Conservation (phyloP, 2,329 filamentous ascomycete species). For the Colletotrichum sp. region DNA sequence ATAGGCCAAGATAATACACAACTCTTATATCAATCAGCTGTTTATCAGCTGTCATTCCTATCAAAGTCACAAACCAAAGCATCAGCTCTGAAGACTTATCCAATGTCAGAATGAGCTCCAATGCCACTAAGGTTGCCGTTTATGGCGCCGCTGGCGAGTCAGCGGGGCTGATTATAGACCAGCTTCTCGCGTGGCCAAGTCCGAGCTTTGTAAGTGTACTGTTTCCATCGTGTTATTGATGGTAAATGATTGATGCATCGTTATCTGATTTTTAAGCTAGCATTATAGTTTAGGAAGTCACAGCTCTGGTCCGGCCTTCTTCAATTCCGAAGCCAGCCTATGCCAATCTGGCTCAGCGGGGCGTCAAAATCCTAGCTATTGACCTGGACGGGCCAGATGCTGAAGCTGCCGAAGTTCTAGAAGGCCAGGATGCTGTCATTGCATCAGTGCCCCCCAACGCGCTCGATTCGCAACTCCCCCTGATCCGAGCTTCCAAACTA, state of each 20-base stretch:
- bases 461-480: background rate
- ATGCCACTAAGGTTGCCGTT: background rate
- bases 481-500: background rate
- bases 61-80: background rate
- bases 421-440: background rate
- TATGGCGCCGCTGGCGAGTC: background rate
- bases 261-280: accelerated
- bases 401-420: background rate
- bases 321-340: background rate
- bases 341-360: background rate
- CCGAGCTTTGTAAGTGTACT: background rate
- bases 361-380: background rate
- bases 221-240: accelerated
- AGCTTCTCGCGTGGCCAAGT: background rate
- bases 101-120: no score
- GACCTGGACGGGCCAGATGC: background rate
- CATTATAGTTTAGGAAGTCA: accelerated
- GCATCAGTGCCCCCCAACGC: background rate
- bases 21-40: background rate
- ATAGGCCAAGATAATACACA: background rate
- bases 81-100: background rate
- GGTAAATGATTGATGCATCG: background rate
- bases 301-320: background rate
- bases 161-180: background rate
- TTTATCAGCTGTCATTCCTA: no score